Evolutionary conservation across 768 basidiomycete genomes (phyloP).

Genomic region (Russula ochroleuca): DNA sequence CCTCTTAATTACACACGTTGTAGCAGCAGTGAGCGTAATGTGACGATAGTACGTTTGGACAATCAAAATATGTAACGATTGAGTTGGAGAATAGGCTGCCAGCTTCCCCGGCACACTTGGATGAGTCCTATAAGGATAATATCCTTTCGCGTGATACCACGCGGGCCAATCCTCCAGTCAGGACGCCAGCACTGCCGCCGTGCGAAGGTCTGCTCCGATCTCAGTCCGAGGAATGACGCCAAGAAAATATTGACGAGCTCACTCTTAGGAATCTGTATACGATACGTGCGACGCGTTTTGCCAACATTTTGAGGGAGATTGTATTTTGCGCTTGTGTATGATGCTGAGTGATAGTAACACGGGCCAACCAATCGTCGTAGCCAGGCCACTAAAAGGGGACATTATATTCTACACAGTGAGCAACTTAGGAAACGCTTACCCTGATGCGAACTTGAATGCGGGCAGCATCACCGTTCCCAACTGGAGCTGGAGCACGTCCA

Average conservation of each 20-base stretch:
- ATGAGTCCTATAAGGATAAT: too few species aligned
- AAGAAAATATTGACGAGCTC: background rate
- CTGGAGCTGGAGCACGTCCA: background rate
- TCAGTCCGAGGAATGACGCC: background rate
- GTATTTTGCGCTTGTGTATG: constrained; percentile 4
- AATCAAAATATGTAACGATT: too few species aligned
- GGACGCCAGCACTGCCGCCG: background rate
- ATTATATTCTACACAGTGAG: background rate
- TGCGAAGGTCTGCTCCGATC: background rate
- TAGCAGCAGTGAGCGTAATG: too few species aligned
- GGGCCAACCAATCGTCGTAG: constrained; percentile 6
- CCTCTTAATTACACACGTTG: too few species aligned
- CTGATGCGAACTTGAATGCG: constrained; percentile 12
- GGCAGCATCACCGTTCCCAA: background rate
- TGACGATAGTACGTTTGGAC: too few species aligned
- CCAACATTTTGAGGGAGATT: constrained; percentile 8
- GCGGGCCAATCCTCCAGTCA: constrained; percentile 9
- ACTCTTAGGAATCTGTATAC: constrained; percentile 16
- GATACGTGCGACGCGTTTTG: constrained; percentile 2
- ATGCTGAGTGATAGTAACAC: constrained; percentile 17
- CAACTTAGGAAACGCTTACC: background rate
- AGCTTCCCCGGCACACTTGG: too few species aligned
- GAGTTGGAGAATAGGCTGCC: too few species aligned
- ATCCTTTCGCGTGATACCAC: constrained; percentile 10
- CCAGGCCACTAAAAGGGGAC: constrained; percentile 17